A percentile compares a stretch with the other conserved stretches of the same genome.
Evolutionary conservation across 495 filamentous ascomycete genomes (phyloP).

Genomic region (Neurospora sp.): DNA sequence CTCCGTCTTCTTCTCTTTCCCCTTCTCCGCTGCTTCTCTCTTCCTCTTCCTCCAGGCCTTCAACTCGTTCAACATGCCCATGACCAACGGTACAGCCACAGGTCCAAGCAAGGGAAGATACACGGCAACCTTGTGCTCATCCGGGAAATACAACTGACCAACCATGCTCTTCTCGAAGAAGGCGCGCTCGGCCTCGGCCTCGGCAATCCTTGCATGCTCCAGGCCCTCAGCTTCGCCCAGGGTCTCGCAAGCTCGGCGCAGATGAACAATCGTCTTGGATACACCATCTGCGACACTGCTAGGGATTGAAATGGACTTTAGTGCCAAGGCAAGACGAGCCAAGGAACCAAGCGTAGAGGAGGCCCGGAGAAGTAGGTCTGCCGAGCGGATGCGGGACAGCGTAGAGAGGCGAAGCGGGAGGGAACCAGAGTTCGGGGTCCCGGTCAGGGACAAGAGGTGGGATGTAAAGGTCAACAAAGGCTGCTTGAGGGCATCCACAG

Average conservation of each 20-base stretch:
- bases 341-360: slow-evolving; percentile 91
- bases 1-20: slow-evolving; percentile 22
- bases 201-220: slow-evolving; percentile 71
- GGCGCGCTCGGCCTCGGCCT: slow-evolving; percentile 80
- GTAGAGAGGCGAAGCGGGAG: slow-evolving; percentile 80
- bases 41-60: slow-evolving; percentile 43
- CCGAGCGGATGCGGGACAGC: slow-evolving; percentile 70
- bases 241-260: slow-evolving; percentile 64
- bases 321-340: slow-evolving; percentile 71
- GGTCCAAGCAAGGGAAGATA: slow-evolving; percentile 88
- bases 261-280: slow-evolving; percentile 62
- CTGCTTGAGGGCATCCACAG: slow-evolving; percentile 52
- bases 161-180: slow-evolving; percentile 99
- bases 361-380: slow-evolving; percentile 78
- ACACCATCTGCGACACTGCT: slow-evolving; percentile 78
- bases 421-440: slow-evolving; percentile 68
- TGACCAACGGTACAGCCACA: slow-evolving; percentile 79
- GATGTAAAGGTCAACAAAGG: slow-evolving; percentile 84
- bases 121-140: slow-evolving; percentile 97
- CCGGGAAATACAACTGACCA: slow-evolving; percentile 92
- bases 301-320: slow-evolving; percentile 87
- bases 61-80: slow-evolving; percentile 73
- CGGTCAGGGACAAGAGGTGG: slow-evolving; percentile 82
- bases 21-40: slow-evolving; percentile 22
- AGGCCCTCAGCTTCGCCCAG: slow-evolving; percentile 53